Evolutionary conservation across 1,284 basidiomycete genomes (phyloP).

Genomic region (Puccinia coronata): DNA sequence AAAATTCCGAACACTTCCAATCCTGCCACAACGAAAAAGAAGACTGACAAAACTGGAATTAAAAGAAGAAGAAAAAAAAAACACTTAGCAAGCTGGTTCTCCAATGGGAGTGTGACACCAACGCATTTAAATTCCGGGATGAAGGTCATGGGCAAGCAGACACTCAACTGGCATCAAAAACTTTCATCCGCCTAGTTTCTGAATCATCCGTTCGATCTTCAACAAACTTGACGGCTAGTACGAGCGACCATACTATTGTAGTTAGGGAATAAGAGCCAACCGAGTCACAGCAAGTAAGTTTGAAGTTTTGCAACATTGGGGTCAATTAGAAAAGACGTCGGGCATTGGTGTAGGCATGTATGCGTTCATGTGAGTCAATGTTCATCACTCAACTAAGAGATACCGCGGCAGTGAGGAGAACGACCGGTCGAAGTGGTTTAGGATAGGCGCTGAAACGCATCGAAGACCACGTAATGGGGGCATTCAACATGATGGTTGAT

Average conservation of each 20-base stretch:
- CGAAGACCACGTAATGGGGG: constrained; percentile 18
- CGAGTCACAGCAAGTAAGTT: not conserved
- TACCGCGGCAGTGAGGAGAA: constrained; percentile 30
- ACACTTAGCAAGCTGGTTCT: not conserved
- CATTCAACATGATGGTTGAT: constrained; percentile 4
- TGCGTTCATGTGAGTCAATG: not conserved
- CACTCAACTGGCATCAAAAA: constrained; percentile 47
- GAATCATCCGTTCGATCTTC: constrained; percentile 34
- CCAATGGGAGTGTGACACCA: too few species aligned
- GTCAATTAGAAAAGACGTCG: constrained; percentile 2
- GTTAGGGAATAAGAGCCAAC: not conserved
- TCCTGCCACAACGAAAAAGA: constrained; percentile 46
- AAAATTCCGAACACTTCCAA: constrained; percentile 43
- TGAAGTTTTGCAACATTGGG: not conserved
- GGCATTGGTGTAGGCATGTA: not conserved
- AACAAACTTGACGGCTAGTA: constrained; percentile 41
- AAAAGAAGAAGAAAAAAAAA: not conserved
- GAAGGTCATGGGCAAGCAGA: not conserved
- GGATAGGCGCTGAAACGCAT: constrained; percentile 37
- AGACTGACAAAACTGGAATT: constrained; percentile 38
- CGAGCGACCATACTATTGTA: constrained; percentile 45
- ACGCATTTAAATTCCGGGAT: not conserved
- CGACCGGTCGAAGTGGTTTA: constrained; percentile 47
- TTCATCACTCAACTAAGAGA: constrained; percentile 31
- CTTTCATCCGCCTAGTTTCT: constrained; percentile 41